A percentile compares a stretch with the other conserved stretches of the same genome.
phyloP scores from a whole-genome alignment of 176 grass and related monocot species.

The Secale cereale region DNA sequence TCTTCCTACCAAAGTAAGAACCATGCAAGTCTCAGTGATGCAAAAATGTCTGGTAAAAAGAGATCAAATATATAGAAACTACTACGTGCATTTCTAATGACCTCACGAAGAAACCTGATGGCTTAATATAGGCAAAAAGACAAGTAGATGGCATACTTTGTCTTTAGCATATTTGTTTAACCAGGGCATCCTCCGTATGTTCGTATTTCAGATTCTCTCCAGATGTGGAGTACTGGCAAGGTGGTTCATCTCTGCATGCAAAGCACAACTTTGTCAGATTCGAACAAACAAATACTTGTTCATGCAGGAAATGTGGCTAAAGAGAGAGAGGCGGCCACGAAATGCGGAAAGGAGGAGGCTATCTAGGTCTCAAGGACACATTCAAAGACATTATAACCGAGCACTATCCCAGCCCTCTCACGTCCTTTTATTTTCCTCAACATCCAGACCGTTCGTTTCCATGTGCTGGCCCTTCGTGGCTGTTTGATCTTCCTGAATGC shows the following conservation, averaged over 20 bases:
- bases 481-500: no score
- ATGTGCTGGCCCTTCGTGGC: no score
- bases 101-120: not conserved
- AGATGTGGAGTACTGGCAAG: constrained; percentile 8
- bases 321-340: not conserved
- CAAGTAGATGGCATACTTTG: not conserved
- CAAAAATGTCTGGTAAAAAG: not conserved
- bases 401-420: no score
- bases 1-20: not conserved
- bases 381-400: no score
- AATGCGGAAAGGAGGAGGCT: not conserved
- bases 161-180: constrained; percentile 13
- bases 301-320: not conserved
- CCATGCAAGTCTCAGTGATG: not conserved
- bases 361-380: constrained; percentile 4
- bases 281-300: not conserved
- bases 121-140: not conserved
- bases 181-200: not conserved
- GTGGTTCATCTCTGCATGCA: constrained; percentile 14
- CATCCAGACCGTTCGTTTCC: no score
- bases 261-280: constrained; percentile 14
- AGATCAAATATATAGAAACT: not conserved
- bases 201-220: constrained; percentile 15
- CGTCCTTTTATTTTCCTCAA: no score
- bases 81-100: not conserved